These are phyloP conservation scores for Tulasnella calospora DNA, from an alignment of 768 basidiomycete species.

Conservation along the genomic window DNA sequence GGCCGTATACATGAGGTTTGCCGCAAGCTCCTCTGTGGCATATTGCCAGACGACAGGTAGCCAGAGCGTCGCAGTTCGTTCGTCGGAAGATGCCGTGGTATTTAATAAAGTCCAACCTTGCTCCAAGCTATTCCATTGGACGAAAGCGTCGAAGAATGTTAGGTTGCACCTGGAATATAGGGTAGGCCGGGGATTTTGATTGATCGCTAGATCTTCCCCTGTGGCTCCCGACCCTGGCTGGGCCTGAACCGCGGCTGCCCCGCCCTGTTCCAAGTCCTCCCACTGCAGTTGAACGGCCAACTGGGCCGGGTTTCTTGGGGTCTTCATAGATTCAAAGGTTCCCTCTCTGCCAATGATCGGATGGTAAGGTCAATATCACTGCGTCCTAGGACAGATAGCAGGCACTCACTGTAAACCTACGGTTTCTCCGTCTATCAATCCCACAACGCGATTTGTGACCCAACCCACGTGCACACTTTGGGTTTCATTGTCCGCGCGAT, in stretches of 20 bases:
- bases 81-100: not conserved
- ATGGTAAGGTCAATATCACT: too few species aligned
- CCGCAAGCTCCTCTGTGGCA: not conserved
- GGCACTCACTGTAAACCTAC: too few species aligned
- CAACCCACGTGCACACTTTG: too few species aligned
- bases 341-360: too few species aligned
- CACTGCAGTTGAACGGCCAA: too few species aligned
- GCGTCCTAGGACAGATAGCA: too few species aligned
- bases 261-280: too few species aligned
- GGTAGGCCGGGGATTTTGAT: not conserved
- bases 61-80: not conserved
- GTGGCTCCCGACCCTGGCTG: too few species aligned
- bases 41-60: not conserved
- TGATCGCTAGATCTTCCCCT: not conserved
- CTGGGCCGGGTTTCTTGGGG: too few species aligned
- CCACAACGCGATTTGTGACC: not conserved
- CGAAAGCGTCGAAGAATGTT: not conserved
- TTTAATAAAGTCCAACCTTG: not conserved
- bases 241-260: not conserved
- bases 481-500: too few species aligned
- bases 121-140: not conserved
- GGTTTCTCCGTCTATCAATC: not conserved
- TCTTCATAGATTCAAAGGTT: too few species aligned
- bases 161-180: not conserved
- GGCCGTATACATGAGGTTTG: not conserved